phyloP scores from a whole-genome alignment of 805 yeast genomes.

The Ogataea pini region DNA sequence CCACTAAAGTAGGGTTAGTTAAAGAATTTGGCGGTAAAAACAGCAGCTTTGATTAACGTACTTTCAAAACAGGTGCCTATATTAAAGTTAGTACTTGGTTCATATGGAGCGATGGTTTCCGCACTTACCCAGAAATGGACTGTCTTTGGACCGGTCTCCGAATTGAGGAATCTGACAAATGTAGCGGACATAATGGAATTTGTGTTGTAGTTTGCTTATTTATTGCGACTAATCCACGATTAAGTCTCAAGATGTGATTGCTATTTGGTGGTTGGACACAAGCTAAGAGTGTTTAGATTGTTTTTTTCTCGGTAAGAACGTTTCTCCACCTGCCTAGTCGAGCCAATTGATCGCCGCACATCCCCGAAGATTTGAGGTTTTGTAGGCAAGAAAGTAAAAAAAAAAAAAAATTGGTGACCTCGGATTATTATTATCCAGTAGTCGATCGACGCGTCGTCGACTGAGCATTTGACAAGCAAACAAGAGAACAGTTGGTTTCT shows the following conservation, averaged over 20 bases:
- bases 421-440: slow-evolving; percentile 5
- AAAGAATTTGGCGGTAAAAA: slow-evolving; percentile 1
- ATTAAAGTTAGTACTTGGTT: slow-evolving; percentile 15
- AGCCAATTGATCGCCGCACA: slow-evolving; percentile 5
- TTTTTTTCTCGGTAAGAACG: background rate
- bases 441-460: background rate
- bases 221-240: too few species aligned
- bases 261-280: too few species aligned
- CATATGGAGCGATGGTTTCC: background rate
- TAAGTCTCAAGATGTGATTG: too few species aligned
- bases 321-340: slow-evolving; percentile 3
- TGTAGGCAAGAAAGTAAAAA: background rate
- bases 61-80: slow-evolving; percentile 61
- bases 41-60: slow-evolving; percentile 18
- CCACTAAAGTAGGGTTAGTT: slow-evolving; percentile 55
- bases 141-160: slow-evolving; percentile 96
- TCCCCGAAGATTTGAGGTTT: slow-evolving; percentile 1
- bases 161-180: slow-evolving; percentile 70
- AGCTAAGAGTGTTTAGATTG: background rate
- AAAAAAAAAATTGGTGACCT: background rate
- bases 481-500: too few species aligned
- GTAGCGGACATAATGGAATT: slow-evolving; percentile 45
- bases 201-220: background rate
- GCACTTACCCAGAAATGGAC: slow-evolving; percentile 90
- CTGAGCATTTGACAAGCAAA: too few species aligned